These are phyloP conservation scores for Viridothelium virens DNA, from an alignment of 495 filamentous ascomycete species.

Conservation along the genomic window DNA sequence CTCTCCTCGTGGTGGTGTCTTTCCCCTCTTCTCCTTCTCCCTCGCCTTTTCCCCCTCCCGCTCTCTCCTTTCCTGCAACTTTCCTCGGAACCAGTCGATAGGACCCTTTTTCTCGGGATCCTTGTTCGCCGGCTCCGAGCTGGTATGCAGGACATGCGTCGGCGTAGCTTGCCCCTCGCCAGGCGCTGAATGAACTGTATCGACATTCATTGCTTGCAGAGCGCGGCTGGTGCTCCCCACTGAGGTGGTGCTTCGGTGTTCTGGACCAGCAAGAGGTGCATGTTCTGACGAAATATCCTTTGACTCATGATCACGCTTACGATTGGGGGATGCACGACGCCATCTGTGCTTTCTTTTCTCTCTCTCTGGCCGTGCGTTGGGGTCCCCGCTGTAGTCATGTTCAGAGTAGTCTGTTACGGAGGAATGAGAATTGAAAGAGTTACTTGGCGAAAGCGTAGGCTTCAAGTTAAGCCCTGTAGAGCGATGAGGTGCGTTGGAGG, in stretches of 20 bases:
- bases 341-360: slow-evolving; percentile 62
- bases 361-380: slow-evolving; percentile 39
- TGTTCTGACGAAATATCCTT: slow-evolving; percentile 27
- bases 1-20: slow-evolving; percentile 9
- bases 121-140: slow-evolving; percentile 33
- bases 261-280: slow-evolving; percentile 21
- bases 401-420: slow-evolving; percentile 74
- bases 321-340: slow-evolving; percentile 36
- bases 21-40: slow-evolving; percentile 29
- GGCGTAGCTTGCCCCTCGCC: slow-evolving; percentile 14
- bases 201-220: background rate
- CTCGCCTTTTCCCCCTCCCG: slow-evolving; percentile 46
- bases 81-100: slow-evolving; percentile 75
- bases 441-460: slow-evolving; percentile 20
- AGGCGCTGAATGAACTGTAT: background rate
- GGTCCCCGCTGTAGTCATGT: slow-evolving; percentile 59
- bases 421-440: slow-evolving; percentile 42
- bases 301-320: background rate
- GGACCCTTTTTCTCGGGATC: slow-evolving; percentile 60
- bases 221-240: slow-evolving; percentile 31
- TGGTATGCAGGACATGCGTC: background rate
- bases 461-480: slow-evolving; percentile 7
- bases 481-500: background rate
- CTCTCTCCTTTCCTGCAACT: slow-evolving; percentile 69
- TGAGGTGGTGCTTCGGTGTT: slow-evolving; percentile 20